Base-by-base conservation (phyloP, 768 basidiomycete genomes). In the Suillus bovinus region DNA sequence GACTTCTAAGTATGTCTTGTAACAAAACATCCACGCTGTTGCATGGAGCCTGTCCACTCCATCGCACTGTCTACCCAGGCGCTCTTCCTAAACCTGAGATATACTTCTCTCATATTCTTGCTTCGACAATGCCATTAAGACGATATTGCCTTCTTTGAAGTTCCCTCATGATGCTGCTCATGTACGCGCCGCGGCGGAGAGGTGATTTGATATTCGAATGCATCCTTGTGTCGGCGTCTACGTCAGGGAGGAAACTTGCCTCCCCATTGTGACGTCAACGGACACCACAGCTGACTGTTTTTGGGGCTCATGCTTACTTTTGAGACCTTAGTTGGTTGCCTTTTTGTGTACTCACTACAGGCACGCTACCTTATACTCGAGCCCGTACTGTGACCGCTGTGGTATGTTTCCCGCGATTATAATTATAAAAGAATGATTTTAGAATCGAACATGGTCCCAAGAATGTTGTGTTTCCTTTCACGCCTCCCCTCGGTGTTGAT, bases 381-480 rank as follows among this genome's bases (percentile, higher is more conserved):
- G 47, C 76, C 83, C 17, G 46, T n/a, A n/a, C n/a, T n/a, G n/a
- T n/a, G n/a, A n/a, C n/a, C 79, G 79, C 41, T 10, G 41, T 94
- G 91, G 73, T 96, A 87, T 72, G 94, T 99, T 74, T 99, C 99
- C 82, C 80, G 96, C 53, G 76, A 73, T 14, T 83, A 91, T 8
- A 99, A 99, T 71, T 84, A 53, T 94, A 99, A 77, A 99, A 99
- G 84, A 93, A 97, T 67, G 87, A 94, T 63, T 98, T 99, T 77
- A 83, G 96, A 61, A 93, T 90, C 64, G 96, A 96, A 38, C 84
- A n/a, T n/a, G n/a, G n/a, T n/a, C n/a, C n/a, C n/a, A n/a, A 79
- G 68, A 97, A 99, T 94, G 64, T 61, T 63, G 42, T 10, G n/a
- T 9, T 29, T 16, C 20, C 22, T 39, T 42, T 42, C 5, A 44